Percentiles rank a stretch among this genome's conserved stretches.
Evolutionary conservation across 2,329 filamentous ascomycete species (phyloP).

Genomic region (Tolypocladium cylindrosporum): DNA sequence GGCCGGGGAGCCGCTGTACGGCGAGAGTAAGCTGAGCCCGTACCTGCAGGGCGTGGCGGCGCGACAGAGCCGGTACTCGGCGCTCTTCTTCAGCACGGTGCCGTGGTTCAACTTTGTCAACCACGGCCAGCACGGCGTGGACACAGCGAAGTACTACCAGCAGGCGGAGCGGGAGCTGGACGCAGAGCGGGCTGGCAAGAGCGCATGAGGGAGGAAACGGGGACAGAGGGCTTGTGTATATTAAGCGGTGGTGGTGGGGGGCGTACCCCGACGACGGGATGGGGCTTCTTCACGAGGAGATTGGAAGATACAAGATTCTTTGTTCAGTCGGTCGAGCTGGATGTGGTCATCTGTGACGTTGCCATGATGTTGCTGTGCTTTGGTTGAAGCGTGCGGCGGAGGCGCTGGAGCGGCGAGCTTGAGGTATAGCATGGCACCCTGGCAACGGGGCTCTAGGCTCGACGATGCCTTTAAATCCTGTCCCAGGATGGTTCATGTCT

Average conservation of each 20-base stretch:
- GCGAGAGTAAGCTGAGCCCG: conserved; percentile 64
- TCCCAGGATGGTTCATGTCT: too few species aligned
- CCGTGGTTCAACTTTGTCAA: conserved; percentile 99
- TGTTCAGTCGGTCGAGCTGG: background rate
- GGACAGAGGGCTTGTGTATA: conserved; percentile 12
- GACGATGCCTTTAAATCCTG: too few species aligned
- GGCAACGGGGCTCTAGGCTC: too few species aligned
- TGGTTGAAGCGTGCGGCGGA: background rate
- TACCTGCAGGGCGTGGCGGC: conserved; percentile 92
- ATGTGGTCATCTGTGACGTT: background rate
- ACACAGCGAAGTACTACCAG: conserved; percentile 97
- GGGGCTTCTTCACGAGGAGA: background rate
- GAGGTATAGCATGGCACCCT: background rate
- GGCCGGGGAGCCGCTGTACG: conserved; percentile 81
- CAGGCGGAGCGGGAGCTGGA: conserved; percentile 92
- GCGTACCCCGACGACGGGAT: conserved; percentile 9
- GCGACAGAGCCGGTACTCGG: conserved; percentile 85
- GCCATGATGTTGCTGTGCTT: background rate
- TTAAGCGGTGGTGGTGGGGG: conserved; percentile 9
- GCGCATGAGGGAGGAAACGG: conserved; percentile 1
- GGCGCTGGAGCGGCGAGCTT: background rate
- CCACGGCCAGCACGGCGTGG: conserved; percentile 88
- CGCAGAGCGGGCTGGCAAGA: conserved; percentile 42
- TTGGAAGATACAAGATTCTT: background rate
- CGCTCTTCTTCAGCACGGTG: conserved; percentile 71